Evolutionary conservation across 768 basidiomycete genomes (phyloP).

Genomic region (Hericium erinaceus): DNA sequence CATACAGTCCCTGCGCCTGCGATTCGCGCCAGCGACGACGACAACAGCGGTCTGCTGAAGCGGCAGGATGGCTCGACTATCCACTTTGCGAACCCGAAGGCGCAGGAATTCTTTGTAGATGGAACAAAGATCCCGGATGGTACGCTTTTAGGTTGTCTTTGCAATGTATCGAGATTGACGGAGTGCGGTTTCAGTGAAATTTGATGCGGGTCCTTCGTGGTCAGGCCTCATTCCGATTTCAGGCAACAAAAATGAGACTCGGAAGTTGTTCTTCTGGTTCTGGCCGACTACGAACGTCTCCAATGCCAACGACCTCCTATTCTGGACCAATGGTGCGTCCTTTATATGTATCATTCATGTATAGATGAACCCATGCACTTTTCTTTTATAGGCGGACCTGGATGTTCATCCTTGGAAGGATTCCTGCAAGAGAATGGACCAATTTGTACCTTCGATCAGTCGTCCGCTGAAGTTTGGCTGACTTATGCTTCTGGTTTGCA

Average conservation of each 20-base stretch:
- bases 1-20: neutral
- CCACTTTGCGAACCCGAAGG: conserved; percentile 1
- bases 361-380: neutral
- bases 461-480: neutral
- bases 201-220: conserved; percentile 27
- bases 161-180: neutral
- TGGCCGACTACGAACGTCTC: conserved; percentile 25
- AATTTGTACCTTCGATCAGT: conserved; percentile 28
- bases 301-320: conserved; percentile 21
- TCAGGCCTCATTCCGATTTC: conserved; percentile 24
- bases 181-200: conserved; percentile 18
- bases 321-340: conserved; percentile 26
- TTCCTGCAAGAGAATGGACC: conserved; percentile 63
- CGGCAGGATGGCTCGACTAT: conserved; percentile 3
- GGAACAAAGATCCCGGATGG: conserved; percentile 25
- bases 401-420: conserved; percentile 65
- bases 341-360: neutral
- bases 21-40: neutral
- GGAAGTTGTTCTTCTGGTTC: conserved; percentile 30
- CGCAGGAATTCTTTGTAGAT: conserved; percentile 26
- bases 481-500: neutral
- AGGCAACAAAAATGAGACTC: conserved; percentile 30
- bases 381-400: conserved; percentile 45
- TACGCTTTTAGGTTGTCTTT: conserved; percentile 1
- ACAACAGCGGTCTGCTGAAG: neutral